These are phyloP conservation scores for Wickerhamomyces hampshirensis DNA, from an alignment of 805 yeast species.

Conservation along the genomic window DNA sequence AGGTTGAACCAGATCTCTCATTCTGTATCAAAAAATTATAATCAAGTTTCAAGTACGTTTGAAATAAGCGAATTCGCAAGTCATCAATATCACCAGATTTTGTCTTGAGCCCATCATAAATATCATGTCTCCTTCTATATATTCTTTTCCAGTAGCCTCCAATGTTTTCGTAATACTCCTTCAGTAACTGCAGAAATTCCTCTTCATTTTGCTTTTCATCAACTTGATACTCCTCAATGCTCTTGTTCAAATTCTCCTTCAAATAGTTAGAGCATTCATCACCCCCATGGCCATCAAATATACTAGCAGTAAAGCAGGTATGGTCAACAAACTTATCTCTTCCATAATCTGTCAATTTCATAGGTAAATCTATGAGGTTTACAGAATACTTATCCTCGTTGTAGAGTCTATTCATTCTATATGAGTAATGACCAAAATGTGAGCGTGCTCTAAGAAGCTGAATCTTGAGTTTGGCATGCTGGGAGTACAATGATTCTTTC, in stretches of 20 bases:
- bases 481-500: constrained; percentile 9
- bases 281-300: constrained; percentile 97
- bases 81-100: constrained; percentile 42
- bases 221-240: constrained; percentile 40
- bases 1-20: constrained; percentile 56
- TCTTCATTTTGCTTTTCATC: constrained; percentile 21
- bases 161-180: constrained; percentile 51
- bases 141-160: constrained; percentile 86
- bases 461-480: constrained; percentile 18
- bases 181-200: constrained; percentile 40
- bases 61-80: constrained; percentile 52
- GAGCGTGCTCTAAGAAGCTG: constrained; percentile 50
- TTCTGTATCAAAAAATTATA: constrained; percentile 42
- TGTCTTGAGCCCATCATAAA: constrained; percentile 30
- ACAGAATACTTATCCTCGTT: constrained; percentile 84
- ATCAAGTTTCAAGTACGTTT: constrained; percentile 65
- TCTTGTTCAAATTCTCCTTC: constrained; percentile 44
- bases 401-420: constrained; percentile 67
- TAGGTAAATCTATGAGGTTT: constrained; percentile 48
- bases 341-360: constrained; percentile 23
- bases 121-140: constrained; percentile 40
- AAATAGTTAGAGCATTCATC: constrained; percentile 64
- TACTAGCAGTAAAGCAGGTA: constrained; percentile 58
- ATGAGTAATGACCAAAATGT: constrained; percentile 66
- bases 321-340: constrained; percentile 13